Base-by-base conservation (phyloP, 78 protist species). In the Polysphondylium violaceum region DNA sequence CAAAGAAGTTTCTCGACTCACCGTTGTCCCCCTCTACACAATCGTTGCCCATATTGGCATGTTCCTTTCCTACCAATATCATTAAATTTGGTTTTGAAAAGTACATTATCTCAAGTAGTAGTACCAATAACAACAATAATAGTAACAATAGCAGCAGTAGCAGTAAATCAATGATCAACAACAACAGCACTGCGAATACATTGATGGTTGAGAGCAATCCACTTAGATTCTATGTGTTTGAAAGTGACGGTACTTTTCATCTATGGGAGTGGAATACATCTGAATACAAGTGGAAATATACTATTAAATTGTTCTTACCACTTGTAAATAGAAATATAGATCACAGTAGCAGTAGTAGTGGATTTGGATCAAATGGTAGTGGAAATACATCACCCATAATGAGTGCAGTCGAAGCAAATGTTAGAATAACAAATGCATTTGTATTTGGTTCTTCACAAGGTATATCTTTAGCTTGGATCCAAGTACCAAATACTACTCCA, bases 211-310 rank as follows among this genome's bases (percentile, higher is more conserved):
- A 75, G 2, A 35, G 17, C 12, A 75, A 58, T 59, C 90, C 77
- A 33, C n/a, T 81, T 19, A 81, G 90, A 81, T 38, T 81, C 14
- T 81, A 31, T 69, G 90, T 69, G 43, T 81, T 81, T 43, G 90
- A 81, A 69, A 17, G 31, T 7, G 78, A 81, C 41, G 90, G 71
- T 41, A n/a, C 33, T 8, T 38, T 81, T n/a, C 90, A 81, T 58
- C 23, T 69, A 14, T 81, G 61, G 58, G 90, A 81, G 51, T 81
- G 90, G 90, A 36, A 5, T 23, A 19, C n/a, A 41, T 1, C 11
- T 9, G 90, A 81, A 19, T 81, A 81, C 27, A n/a, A 69, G 36
- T 81, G 90, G 90, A 41, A 25, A 41, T 81, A 81, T 58, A 68
- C 59, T 14, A 17, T 58, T 2, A 81, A 81, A 38, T 2, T 81